phyloP scores from a whole-genome alignment of 345 rosid genomes.

The Kernera saxatilis region DNA sequence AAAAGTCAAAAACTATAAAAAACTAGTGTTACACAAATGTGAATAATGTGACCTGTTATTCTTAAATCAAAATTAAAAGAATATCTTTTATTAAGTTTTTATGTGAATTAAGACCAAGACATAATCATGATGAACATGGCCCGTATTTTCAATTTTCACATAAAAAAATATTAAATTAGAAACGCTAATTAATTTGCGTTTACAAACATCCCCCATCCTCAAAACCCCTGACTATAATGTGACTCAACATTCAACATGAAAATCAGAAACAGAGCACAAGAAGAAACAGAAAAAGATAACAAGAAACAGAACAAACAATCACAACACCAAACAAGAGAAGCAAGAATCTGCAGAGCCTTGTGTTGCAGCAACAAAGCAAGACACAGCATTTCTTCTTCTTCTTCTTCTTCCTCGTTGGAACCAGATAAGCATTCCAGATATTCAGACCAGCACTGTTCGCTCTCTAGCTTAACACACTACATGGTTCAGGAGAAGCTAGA shows the following conservation, averaged over 20 bases:
- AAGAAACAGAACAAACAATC: conserved; percentile 7
- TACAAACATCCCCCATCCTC: conserved; percentile 21
- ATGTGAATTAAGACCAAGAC: conserved; percentile 23
- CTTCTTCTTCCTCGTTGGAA: conserved; percentile 51
- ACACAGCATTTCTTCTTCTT: conserved; percentile 58
- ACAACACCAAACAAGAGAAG: conserved; percentile 23
- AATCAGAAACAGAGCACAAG: conserved; percentile 6
- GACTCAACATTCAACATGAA: conserved; percentile 22
- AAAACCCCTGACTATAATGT: conserved; percentile 16
- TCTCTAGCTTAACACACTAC: conserved; percentile 78
- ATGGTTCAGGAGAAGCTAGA: conserved; percentile 87
- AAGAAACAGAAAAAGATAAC: not conserved
- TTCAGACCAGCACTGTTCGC: conserved; percentile 40
- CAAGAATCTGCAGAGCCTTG: conserved; percentile 50
- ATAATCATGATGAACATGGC: conserved; percentile 41
- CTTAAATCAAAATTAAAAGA: not conserved
- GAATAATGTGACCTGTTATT: not conserved
- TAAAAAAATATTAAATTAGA: not conserved
- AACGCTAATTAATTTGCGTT: not conserved
- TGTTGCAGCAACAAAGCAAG: conserved; percentile 70
- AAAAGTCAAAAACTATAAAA: no score
- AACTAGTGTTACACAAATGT: not conserved
- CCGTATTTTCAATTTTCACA: conserved; percentile 1
- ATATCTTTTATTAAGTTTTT: not conserved
- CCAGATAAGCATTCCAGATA: conserved; percentile 21